A percentile compares a stretch with the other conserved stretches of the same genome.
These are phyloP conservation scores for Diplodia intermedia DNA, from an alignment of 2,329 filamentous ascomycete species.

Conservation along the genomic window DNA sequence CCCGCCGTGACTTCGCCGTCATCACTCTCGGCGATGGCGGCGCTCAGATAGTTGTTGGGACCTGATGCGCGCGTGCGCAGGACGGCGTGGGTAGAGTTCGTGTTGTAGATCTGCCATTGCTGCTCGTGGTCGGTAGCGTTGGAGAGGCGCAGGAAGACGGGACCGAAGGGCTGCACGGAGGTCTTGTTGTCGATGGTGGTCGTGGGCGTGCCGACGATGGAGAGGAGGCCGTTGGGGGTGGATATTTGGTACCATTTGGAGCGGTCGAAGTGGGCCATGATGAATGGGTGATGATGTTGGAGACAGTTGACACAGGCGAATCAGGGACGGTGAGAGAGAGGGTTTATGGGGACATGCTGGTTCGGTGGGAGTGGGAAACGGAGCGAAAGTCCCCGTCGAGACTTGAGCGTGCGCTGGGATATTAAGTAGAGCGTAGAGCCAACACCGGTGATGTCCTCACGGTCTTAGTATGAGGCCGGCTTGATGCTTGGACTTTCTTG, in stretches of 20 bases:
- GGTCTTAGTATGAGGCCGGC: too few species aligned
- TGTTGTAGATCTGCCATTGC: slow-evolving; percentile 32
- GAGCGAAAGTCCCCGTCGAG: too few species aligned
- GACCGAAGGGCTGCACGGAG: slow-evolving; percentile 9
- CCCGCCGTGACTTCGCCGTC: background rate
- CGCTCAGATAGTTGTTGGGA: slow-evolving; percentile 28
- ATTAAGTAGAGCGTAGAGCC: too few species aligned
- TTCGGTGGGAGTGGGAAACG: too few species aligned
- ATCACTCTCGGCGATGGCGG: background rate
- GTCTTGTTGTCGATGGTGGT: background rate
- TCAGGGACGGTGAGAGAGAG: too few species aligned
- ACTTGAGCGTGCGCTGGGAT: too few species aligned
- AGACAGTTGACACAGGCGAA: too few species aligned
- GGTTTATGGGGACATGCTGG: too few species aligned
- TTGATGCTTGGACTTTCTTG: background rate
- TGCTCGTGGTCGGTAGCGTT: slow-evolving; percentile 23
- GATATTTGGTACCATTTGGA: slow-evolving; percentile 33
- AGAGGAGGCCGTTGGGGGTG: background rate
- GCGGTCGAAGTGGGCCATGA: slow-evolving; percentile 21
- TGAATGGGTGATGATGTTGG: too few species aligned
- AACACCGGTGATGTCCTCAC: too few species aligned
- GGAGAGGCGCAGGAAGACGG: slow-evolving; percentile 18
- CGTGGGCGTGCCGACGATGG: slow-evolving; percentile 16
- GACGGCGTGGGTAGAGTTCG: slow-evolving; percentile 17
- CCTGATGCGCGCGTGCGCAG: slow-evolving; percentile 30